Conservation (phyloP, 257 asterid genomes). For the Solanum bulbocastanum region DNA sequence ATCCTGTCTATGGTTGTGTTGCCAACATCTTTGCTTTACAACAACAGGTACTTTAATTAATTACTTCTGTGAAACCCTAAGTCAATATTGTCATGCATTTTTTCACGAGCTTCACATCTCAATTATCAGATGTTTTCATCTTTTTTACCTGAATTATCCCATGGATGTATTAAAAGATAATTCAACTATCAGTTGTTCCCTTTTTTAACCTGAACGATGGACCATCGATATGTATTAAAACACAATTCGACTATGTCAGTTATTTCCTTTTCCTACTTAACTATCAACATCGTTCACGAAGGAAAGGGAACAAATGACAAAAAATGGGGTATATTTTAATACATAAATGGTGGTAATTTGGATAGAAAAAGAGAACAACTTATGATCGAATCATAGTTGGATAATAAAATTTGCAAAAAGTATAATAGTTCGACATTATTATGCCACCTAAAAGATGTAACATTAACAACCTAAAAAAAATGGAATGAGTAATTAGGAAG, state of each 20-base stretch:
- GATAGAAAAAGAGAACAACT: too few relatives aligned
- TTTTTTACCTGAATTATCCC: not conserved
- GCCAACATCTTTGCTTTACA: conserved; percentile 70
- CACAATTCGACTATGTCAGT: not conserved
- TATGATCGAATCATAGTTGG: too few relatives aligned
- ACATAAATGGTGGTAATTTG: not conserved
- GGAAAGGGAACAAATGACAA: not conserved
- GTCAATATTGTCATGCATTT: not conserved
- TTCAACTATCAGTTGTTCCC: not conserved
- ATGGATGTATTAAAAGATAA: too few relatives aligned
- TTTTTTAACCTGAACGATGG: not conserved
- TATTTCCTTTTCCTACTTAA: not conserved
- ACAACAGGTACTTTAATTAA: conserved; percentile 54
- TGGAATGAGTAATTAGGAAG: not conserved
- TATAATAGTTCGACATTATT: not conserved
- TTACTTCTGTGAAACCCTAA: not conserved
- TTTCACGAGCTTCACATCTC: not conserved
- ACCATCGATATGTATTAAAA: not conserved
- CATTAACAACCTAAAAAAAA: not conserved
- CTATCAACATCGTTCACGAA: not conserved
- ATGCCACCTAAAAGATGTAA: not conserved
- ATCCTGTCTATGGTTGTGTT: conserved; percentile 88
- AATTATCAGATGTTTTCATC: not conserved
- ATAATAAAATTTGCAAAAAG: too few relatives aligned
- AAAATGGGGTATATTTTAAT: too few relatives aligned